Conservation (phyloP, 2,329 filamentous ascomycete genomes). For the Cytospora schulzeri region DNA sequence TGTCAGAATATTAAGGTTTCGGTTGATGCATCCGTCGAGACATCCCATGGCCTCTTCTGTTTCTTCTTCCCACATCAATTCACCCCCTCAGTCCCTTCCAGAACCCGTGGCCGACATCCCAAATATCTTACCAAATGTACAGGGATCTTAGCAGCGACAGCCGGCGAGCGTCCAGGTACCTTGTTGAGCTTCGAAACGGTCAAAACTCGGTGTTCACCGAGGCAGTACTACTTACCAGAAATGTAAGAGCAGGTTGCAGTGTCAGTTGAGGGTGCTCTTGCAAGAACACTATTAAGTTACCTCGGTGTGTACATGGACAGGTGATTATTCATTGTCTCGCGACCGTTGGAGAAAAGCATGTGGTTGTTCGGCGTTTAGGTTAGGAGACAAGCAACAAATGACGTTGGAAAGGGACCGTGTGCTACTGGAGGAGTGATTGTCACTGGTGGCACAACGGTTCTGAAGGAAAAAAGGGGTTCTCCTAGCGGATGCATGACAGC, state of each 20-base stretch:
- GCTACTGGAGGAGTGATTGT: background rate
- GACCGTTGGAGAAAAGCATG: background rate
- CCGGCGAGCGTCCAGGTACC: too few species aligned
- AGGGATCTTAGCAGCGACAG: background rate
- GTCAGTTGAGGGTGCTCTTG: too few species aligned
- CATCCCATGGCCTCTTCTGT: background rate
- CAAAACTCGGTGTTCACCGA: background rate
- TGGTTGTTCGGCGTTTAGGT: background rate
- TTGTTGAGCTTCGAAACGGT: background rate
- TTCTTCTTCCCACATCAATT: background rate
- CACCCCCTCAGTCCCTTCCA: background rate
- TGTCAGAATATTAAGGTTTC: background rate
- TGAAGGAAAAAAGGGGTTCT: background rate
- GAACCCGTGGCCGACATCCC: background rate
- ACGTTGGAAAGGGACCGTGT: background rate
- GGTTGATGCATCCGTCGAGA: background rate
- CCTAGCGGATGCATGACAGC: background rate
- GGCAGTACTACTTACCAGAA: background rate
- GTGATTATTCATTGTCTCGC: too few species aligned
- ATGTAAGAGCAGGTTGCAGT: too few species aligned
- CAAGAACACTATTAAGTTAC: too few species aligned
- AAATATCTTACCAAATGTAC: background rate
- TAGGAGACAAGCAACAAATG: background rate
- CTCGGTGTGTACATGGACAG: too few species aligned
- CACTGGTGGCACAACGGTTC: background rate